phyloP scores from a whole-genome alignment of 805 yeast genomes.

The Metschnikowia hibisci region DNA sequence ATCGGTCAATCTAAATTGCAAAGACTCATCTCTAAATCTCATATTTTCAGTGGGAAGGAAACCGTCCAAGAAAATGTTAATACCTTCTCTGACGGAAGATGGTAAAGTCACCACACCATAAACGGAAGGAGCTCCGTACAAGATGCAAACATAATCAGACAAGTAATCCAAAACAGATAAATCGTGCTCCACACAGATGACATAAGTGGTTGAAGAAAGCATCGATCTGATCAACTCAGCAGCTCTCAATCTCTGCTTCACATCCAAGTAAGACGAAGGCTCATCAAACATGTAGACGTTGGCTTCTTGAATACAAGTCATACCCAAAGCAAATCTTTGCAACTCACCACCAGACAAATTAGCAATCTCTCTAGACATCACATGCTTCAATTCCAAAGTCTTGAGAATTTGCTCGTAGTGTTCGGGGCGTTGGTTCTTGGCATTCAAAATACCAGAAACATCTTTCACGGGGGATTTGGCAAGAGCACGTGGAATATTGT shows the following conservation, averaged over 20 bases:
- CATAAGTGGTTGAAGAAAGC: constrained; percentile 70
- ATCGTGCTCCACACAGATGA: constrained; percentile 98
- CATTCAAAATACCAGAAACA: constrained; percentile 79
- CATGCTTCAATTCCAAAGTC: constrained; percentile 69
- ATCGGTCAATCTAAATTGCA: constrained; percentile 89
- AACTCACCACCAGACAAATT: constrained; percentile 97
- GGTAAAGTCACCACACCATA: constrained; percentile 99
- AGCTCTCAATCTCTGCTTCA: constrained; percentile 97
- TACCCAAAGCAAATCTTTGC: constrained; percentile 96
- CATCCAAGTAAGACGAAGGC: constrained; percentile 97
- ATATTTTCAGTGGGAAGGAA: constrained; percentile 94
- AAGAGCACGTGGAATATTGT: constrained; percentile 93
- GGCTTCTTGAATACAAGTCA: constrained; percentile 93
- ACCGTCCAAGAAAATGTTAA: constrained; percentile 97
- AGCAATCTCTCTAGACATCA: constrained; percentile 81
- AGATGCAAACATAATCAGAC: constrained; percentile 93
- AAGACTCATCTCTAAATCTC: constrained; percentile 93
- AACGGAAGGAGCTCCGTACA: constrained; percentile 97
- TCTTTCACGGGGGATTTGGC: constrained; percentile 78
- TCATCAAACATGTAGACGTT: constrained; percentile 99
- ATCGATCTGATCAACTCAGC: constrained; percentile 90
- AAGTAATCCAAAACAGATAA: constrained; percentile 94
- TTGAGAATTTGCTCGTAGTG: constrained; percentile 61
- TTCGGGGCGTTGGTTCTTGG: constrained; percentile 69
- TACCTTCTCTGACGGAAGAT: constrained; percentile 96